These are phyloP conservation scores for Euphrasia confusa DNA, from an alignment of 257 asterid genomes.

Conservation along the genomic window DNA sequence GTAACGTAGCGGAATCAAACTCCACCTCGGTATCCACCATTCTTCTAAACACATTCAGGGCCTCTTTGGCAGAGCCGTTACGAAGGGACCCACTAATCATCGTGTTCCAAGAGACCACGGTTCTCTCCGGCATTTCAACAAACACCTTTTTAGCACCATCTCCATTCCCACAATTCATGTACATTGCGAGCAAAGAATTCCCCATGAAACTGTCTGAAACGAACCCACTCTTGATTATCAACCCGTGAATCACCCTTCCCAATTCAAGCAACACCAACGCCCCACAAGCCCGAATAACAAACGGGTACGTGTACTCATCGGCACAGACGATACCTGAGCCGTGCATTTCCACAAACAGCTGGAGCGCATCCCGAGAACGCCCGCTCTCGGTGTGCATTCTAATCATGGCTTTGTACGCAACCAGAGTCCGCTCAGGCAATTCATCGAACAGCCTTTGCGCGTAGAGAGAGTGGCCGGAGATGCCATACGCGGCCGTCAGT, in stretches of 20 bases:
- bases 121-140: conserved; percentile 45
- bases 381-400: conserved; percentile 57
- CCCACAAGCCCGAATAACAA: conserved; percentile 71
- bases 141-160: conserved; percentile 60
- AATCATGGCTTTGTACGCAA: conserved; percentile 61
- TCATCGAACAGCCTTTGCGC: conserved; percentile 61
- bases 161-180: conserved; percentile 70
- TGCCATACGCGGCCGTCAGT: conserved; percentile 47
- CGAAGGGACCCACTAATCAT: conserved; percentile 80
- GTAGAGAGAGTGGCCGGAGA: conserved; percentile 37
- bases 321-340: conserved; percentile 33
- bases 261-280: conserved; percentile 46
- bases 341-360: conserved; percentile 63
- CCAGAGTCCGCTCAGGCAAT: conserved; percentile 53
- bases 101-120: conserved; percentile 79
- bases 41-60: conserved; percentile 44
- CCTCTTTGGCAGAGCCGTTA: conserved; percentile 47
- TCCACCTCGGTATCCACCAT: conserved; percentile 54
- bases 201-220: conserved; percentile 50
- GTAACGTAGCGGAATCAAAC: conserved; percentile 65
- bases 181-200: conserved; percentile 80
- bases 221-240: conserved; percentile 50
- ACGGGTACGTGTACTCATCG: conserved; percentile 64
- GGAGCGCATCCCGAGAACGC: conserved; percentile 44
- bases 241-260: conserved; percentile 67